A percentile compares a stretch with the other conserved stretches of the same genome.
Evolutionary conservation across 2,329 filamentous ascomycete species (phyloP).

Genomic region (Macroventuria anomochaeta): DNA sequence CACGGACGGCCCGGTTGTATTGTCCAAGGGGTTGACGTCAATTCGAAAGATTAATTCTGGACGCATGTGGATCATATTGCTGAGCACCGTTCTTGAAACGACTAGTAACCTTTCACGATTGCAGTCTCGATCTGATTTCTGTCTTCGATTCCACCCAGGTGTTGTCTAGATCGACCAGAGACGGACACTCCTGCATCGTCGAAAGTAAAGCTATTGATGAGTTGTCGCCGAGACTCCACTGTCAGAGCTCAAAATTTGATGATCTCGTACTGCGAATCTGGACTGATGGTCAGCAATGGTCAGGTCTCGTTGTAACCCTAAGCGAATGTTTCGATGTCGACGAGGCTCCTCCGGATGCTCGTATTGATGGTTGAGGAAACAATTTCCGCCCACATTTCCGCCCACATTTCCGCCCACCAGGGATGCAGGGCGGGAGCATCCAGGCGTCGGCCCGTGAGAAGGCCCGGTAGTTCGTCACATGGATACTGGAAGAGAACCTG

Average conservation of each 20-base stretch:
- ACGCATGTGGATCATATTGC: background rate
- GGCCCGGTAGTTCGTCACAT: slow-evolving; percentile 9
- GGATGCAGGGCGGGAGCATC: slow-evolving; percentile 5
- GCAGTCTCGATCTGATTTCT: background rate
- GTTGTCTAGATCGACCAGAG: background rate
- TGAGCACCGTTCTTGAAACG: background rate
- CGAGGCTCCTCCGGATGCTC: background rate
- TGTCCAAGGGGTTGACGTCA: background rate
- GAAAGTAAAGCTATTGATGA: background rate
- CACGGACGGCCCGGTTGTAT: background rate
- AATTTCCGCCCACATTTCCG: no score
- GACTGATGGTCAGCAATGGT: background rate
- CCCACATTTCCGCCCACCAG: background rate
- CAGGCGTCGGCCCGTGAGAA: slow-evolving; percentile 10
- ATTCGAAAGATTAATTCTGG: background rate
- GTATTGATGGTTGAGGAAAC: background rate
- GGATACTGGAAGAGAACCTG: background rate
- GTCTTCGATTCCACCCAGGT: background rate
- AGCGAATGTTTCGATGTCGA: background rate
- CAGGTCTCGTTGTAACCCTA: background rate
- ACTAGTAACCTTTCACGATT: background rate
- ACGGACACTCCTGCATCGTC: background rate
- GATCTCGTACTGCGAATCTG: background rate
- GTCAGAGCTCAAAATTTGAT: background rate
- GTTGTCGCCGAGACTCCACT: background rate